A percentile compares a stretch with the other conserved stretches of the same genome.
phyloP scores from a whole-genome alignment of 306 rosid species.

The Cyamopsis tetragonoloba region DNA sequence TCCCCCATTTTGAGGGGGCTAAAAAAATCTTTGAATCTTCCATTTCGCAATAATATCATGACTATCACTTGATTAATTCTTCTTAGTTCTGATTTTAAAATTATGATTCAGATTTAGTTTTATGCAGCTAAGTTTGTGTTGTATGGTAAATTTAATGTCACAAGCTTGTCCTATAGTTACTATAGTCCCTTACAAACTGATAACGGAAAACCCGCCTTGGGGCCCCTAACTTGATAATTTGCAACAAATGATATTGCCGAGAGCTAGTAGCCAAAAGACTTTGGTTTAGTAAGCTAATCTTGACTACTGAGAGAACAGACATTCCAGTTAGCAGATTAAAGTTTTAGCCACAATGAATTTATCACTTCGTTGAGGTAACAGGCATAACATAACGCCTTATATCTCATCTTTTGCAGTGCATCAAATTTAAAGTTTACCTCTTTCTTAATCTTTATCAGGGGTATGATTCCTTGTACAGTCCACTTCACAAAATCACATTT shows the following conservation, averaged over 20 bases:
- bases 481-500: neutral
- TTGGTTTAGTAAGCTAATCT: neutral
- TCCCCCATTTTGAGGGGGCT: neutral
- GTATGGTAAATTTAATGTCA: neutral
- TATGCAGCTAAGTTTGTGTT: neutral
- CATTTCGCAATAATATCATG: neutral
- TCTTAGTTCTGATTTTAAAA: neutral
- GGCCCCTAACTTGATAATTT: neutral
- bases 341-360: neutral
- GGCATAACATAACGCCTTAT: neutral
- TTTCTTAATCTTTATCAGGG: neutral
- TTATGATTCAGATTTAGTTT: neutral
- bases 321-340: conserved; percentile 2
- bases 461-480: conserved; percentile 3
- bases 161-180: neutral
- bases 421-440: neutral
- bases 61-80: neutral
- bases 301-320: conserved; percentile 4
- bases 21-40: neutral
- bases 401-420: neutral
- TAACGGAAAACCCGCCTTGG: neutral
- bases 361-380: neutral
- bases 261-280: neutral
- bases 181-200: neutral
- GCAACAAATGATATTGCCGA: neutral